Evolutionary conservation across 1,139 yeast genomes (phyloP), one percentile per base, ranked within the genome.

Genomic region (Magnusiomyces tetraspermus): DNA sequence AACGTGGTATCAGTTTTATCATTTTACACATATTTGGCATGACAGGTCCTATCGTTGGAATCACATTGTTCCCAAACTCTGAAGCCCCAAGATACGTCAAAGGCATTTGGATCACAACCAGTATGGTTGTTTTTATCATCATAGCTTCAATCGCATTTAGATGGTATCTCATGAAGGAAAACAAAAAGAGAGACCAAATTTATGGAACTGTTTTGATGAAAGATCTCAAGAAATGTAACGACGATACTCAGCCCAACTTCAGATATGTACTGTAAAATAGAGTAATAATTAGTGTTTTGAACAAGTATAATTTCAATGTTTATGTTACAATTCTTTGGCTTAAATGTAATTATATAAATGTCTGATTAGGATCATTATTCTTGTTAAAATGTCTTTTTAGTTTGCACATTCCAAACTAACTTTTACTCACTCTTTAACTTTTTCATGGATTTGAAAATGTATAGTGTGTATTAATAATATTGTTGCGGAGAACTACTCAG

Each of bases 31-130:
- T 64, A 17, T 55, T 66, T 31, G 70, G 70, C 22, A 67, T 67
- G 53, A 64, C 67, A 44, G 69, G 69, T 8, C 68, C 70, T 10
- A 49, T 67, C 28, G 58, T 67, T 2, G 70, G 70, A 3, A 65
- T 68, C 13, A 56, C 67, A 8, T 48, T 66, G 24, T 67, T 61
- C 51, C 70, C 70, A 2, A 52, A 52, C n/a, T 30, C 60, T 8
- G 63, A 66, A 15, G 67, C 59, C 3, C 70, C 70, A 3, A 54
- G 57, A 44, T 66, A 66, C 53, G 57, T 46, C 26, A 59, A 58
- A 46, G 70, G 70, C 1, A 62, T 66, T 57, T 61, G 61, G 58
- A 60, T 64, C 19, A 57, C 61, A n/a, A 58, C 61, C 41, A 64
- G 61, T 17, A 61, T 63, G 46, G 42, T 59, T 26, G 46, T 53